These are phyloP conservation scores for Trichoderma sp. DNA, from an alignment of 2,329 filamentous ascomycete genomes.

Conservation along the genomic window DNA sequence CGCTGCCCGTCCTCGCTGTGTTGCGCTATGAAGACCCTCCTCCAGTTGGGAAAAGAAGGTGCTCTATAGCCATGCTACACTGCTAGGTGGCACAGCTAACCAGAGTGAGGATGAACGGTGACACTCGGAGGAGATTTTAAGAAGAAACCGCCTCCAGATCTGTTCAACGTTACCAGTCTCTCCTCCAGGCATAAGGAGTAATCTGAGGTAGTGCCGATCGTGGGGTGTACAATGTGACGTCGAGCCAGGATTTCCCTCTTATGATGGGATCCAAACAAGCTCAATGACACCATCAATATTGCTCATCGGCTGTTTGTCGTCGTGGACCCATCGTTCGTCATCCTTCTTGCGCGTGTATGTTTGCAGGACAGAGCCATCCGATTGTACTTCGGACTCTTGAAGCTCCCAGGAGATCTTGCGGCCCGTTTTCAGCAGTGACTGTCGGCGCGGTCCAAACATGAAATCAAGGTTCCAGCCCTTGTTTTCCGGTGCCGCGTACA, in stretches of 20 bases:
- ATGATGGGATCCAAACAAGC: slow-evolving; percentile 56
- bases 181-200: not conserved
- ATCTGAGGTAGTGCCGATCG: not conserved
- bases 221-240: not conserved
- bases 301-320: slow-evolving; percentile 53
- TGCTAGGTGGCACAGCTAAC: not conserved
- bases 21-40: not conserved
- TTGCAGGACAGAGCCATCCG: slow-evolving; percentile 57
- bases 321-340: slow-evolving; percentile 57
- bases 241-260: not conserved
- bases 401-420: slow-evolving; percentile 60
- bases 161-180: not conserved
- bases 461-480: slow-evolving; percentile 57
- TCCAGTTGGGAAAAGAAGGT: not conserved
- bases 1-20: not conserved
- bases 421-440: slow-evolving; percentile 52
- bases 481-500: slow-evolving; percentile 52
- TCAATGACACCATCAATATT: slow-evolving; percentile 60
- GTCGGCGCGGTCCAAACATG: slow-evolving; percentile 54
- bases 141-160: not conserved
- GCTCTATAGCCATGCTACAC: not conserved
- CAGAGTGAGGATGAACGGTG: not conserved
- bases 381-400: slow-evolving; percentile 51
- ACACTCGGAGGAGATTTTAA: not conserved
- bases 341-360: slow-evolving; percentile 57